Percentiles rank a stretch among this genome's conserved stretches.
These are phyloP conservation scores for Triglochin maritima DNA, from an alignment of 106 monocot species.

Conservation along the genomic window DNA sequence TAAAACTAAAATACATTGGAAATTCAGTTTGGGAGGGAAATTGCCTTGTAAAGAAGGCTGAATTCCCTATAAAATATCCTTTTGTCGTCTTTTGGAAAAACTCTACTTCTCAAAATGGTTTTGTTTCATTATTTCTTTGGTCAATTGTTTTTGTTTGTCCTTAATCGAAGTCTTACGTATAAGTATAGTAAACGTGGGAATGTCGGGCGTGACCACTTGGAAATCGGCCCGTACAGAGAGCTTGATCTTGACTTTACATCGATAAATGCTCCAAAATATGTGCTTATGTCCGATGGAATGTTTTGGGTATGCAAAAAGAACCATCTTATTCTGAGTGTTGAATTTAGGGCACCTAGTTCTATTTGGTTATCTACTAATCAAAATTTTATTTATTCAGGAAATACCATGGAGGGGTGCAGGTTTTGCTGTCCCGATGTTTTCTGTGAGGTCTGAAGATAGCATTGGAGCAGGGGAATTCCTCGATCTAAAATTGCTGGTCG, in stretches of 20 bases:
- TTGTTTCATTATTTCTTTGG: background rate
- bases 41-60: conserved; percentile 44
- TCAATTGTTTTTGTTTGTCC: conserved; percentile 21
- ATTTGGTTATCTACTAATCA: background rate
- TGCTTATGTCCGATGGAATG: conserved; percentile 52
- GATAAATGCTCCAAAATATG: conserved; percentile 30
- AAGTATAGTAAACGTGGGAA: conserved; percentile 52
- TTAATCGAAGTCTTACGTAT: conserved; percentile 53
- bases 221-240: conserved; percentile 69
- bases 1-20: conserved; percentile 54
- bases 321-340: too few relatives aligned
- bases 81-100: conserved; percentile 7
- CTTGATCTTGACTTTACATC: conserved; percentile 39
- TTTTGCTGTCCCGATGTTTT: conserved; percentile 86
- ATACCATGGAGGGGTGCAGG: conserved; percentile 88
- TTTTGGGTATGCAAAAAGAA: conserved; percentile 48
- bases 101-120: background rate
- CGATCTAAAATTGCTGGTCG: conserved; percentile 82
- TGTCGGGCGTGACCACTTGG: conserved; percentile 22
- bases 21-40: conserved; percentile 61
- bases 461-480: conserved; percentile 91
- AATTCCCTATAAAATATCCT: conserved; percentile 96
- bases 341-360: background rate
- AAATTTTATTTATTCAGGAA: conserved; percentile 28
- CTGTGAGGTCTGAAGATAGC: conserved; percentile 60